These are phyloP conservation scores for Ceratobasidium sp. DNA, from an alignment of 1,284 basidiomycete genomes.

Conservation along the genomic window DNA sequence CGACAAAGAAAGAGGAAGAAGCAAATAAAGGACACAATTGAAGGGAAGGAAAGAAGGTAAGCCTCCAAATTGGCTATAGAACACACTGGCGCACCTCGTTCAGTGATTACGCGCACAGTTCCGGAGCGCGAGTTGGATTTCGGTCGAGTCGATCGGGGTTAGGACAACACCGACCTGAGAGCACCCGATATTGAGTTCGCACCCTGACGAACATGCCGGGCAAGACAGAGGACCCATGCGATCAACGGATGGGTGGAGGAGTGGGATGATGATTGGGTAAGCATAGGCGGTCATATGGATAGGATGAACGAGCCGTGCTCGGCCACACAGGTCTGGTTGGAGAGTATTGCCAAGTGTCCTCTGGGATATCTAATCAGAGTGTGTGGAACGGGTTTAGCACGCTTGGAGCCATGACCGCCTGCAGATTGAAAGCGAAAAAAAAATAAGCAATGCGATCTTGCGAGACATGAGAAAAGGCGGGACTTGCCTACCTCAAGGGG, in stretches of 20 bases:
- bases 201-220: conserved; percentile 29
- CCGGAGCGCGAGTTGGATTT: conserved; percentile 51
- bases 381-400: conserved; percentile 52
- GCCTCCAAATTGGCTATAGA: too few species aligned
- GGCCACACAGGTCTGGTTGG: conserved; percentile 49
- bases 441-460: not conserved
- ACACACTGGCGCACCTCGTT: too few species aligned
- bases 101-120: conserved; percentile 48
- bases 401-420: conserved; percentile 52
- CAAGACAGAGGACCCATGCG: not conserved
- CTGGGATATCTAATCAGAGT: conserved; percentile 49
- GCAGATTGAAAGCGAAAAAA: not conserved
- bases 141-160: conserved; percentile 53
- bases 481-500: conserved; percentile 29
- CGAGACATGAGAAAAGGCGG: conserved; percentile 1
- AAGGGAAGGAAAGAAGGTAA: too few species aligned
- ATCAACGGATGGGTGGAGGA: not conserved
- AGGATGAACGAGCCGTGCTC: not conserved
- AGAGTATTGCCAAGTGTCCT: conserved; percentile 51
- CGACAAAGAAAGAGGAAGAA: too few species aligned
- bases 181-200: conserved; percentile 52
- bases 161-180: conserved; percentile 51
- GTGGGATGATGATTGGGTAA: not conserved
- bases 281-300: too few species aligned
- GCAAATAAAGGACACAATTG: too few species aligned